Evolutionary conservation across 345 rosid genomes (phyloP).

Genomic region (Eucalyptus marginata): DNA sequence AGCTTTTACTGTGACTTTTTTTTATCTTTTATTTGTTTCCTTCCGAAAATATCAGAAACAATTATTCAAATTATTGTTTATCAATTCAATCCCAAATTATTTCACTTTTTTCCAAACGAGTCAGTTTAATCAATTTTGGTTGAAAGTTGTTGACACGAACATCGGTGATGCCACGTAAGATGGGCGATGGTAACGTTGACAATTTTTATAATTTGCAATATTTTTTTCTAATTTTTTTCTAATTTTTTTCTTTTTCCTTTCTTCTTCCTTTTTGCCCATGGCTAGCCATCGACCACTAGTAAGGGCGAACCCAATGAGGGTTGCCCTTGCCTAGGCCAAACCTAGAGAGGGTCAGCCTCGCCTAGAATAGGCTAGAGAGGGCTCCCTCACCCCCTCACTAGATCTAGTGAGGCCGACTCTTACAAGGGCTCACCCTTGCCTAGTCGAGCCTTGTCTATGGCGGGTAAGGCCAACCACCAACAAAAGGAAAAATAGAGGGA

Average conservation of each 20-base stretch:
- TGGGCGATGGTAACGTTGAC: accelerated
- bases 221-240: too few species aligned
- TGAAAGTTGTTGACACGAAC: accelerated
- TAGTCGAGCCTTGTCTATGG: accelerated
- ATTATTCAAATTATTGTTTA: too few species aligned
- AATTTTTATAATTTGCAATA: too few species aligned
- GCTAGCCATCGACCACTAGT: too few species aligned
- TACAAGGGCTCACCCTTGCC: not conserved
- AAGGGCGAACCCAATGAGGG: accelerated
- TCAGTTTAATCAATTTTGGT: not conserved
- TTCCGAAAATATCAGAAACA: not conserved
- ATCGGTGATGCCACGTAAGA: accelerated
- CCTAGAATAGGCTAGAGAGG: not conserved
- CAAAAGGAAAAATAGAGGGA: not conserved
- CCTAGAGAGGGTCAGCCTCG: accelerated
- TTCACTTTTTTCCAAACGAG: not conserved
- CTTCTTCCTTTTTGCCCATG: too few species aligned
- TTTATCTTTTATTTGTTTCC: not conserved
- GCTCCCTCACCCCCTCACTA: not conserved
- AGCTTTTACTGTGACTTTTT: not conserved
- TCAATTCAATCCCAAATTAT: too few species aligned
- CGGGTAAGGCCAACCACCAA: accelerated
- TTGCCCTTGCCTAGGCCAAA: not conserved
- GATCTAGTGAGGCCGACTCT: accelerated
- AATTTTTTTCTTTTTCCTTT: too few species aligned